Evolutionary conservation across 2,329 filamentous ascomycete genomes (phyloP).

Genomic region (Claviceps paspali): DNA sequence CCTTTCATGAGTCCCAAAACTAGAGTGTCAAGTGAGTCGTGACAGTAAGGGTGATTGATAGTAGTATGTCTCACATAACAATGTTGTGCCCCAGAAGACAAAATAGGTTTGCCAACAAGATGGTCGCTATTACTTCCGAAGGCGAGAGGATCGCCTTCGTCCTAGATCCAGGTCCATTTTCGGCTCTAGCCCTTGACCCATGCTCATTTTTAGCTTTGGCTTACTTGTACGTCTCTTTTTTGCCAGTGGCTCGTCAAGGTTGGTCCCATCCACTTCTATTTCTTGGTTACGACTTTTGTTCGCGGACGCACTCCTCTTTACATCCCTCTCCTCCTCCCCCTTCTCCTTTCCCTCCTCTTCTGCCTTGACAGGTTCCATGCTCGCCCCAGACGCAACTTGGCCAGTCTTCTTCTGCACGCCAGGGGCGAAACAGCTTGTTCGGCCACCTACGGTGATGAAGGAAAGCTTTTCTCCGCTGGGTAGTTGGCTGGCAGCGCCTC

Average conservation of each 20-base stretch:
- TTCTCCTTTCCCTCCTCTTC: constrained; percentile 5
- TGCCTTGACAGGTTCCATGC: constrained; percentile 25
- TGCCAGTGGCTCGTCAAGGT: constrained; percentile 10
- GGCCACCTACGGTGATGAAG: constrained; percentile 76
- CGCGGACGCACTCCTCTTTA: constrained; percentile 9
- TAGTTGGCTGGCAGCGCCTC: constrained; percentile 47
- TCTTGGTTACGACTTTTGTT: constrained; percentile 14
- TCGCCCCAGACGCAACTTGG: constrained; percentile 23
- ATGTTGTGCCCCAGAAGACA: not conserved
- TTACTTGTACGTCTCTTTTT: constrained; percentile 14
- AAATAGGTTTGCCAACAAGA: not conserved
- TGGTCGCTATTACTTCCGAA: not conserved
- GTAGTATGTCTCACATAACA: too few species aligned
- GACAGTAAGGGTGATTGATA: too few species aligned
- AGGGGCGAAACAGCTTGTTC: constrained; percentile 82
- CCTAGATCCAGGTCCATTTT: not conserved
- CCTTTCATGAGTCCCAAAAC: too few species aligned
- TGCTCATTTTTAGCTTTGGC: constrained; percentile 11
- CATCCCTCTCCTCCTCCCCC: not conserved
- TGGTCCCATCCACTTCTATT: constrained; percentile 12
- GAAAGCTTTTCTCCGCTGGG: constrained; percentile 76
- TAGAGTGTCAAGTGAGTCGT: too few species aligned
- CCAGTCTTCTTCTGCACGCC: constrained; percentile 68
- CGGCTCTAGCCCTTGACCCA: constrained; percentile 3
- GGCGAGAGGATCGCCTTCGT: constrained; percentile 9